Base-by-base conservation (phyloP, 129 eudicot genomes). In the Chrysanthemum seticuspe region DNA sequence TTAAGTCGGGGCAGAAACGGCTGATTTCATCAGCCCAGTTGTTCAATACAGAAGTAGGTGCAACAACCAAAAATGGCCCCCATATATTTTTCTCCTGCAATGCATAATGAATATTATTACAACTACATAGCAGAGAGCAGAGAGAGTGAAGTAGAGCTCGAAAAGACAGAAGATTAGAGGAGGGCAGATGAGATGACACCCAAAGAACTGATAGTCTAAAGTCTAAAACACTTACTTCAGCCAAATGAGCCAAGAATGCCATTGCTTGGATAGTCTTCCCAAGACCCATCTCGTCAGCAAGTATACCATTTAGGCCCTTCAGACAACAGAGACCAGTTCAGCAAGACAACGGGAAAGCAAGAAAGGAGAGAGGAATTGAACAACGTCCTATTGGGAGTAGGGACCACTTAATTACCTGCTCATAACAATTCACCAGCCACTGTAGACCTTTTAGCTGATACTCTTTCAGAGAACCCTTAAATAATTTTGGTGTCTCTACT, bases 271-370 rank as follows among this genome's bases (percentile, higher is more conserved):
- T 94, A 55, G 99, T 94, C 83, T 94, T 94, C 75, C 99, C 99
- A 66, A 94, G 86, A 34, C 99, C 99, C 99, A 94, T 94, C 81
- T 94, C 99, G 73, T 94, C 99, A 84, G 99, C 99, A 81, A 94
- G 97, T 77, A 94, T 94, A 68, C 99, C 99, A 84, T 94, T 94
- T 53, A 94, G 77, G 76, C 99, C 99, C 99, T 94, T 54, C 45
- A 34, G 54, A 76, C 54, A 76, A 71, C 19, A 6, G 12, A 58
- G 19, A 6, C 58, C 48, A 31, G 65, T 62, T 59, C 52, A 49
- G 57, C 57, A 73, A 8, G 54, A 48, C 57, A 51, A 13, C 66
- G 67, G 12, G 9, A 70, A 64, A 65, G 74, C 64, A 15, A 15
- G 61, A 56, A 1, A 56, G 10, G 13, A 1, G 16, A 14, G 13